Conservation (phyloP, 2,329 filamentous ascomycete species). For the Cordyceps farinosa region DNA sequence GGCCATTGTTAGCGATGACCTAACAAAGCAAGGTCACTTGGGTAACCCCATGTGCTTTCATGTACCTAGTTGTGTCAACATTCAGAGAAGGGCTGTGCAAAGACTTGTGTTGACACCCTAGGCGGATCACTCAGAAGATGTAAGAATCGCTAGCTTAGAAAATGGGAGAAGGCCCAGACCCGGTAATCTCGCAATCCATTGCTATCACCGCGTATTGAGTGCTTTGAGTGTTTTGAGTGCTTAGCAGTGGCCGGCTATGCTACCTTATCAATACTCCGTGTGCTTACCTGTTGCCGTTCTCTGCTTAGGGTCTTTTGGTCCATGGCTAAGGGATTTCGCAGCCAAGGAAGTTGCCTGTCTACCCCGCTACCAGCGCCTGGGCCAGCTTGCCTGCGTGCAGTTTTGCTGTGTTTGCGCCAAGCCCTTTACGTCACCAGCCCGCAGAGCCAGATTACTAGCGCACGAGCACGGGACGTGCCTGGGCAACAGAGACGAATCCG, state of each 20-base stretch:
- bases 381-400: not conserved
- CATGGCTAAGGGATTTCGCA: not conserved
- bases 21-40: not conserved
- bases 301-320: no score
- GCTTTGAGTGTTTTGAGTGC: no score
- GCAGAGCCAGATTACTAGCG: slow-evolving; percentile 12
- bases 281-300: not conserved
- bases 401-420: slow-evolving; percentile 7
- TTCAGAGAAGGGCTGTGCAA: not conserved
- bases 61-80: not conserved
- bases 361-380: slow-evolving; percentile 2
- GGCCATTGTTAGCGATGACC: not conserved
- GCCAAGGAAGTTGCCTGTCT: not conserved
- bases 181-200: not conserved
- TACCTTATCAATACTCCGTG: not conserved
- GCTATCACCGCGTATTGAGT: no score
- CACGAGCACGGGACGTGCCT: slow-evolving; percentile 18
- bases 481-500: slow-evolving; percentile 18
- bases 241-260: not conserved
- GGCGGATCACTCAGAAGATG: not conserved
- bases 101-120: not conserved
- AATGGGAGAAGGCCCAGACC: not conserved
- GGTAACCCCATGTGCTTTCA: not conserved
- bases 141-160: not conserved
- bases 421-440: slow-evolving; percentile 19